Percentiles rank a stretch among this genome's conserved stretches.
Conservation (phyloP, 306 rosid species). For the Purshia tridentata region DNA sequence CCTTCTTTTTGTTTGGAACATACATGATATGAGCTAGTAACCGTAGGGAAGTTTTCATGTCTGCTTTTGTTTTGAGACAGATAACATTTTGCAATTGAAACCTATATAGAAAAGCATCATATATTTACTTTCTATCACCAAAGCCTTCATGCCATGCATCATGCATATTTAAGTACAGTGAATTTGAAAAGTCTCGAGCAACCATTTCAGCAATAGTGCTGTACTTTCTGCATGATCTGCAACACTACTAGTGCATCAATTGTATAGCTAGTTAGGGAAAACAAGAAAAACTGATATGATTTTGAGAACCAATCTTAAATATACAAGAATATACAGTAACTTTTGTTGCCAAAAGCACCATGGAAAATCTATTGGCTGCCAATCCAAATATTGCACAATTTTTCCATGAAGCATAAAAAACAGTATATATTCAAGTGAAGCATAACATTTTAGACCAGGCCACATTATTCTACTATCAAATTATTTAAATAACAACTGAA, state of each 20-base stretch:
- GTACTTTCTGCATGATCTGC: not conserved
- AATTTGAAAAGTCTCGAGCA: not conserved
- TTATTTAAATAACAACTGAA: not conserved
- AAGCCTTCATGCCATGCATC: not conserved
- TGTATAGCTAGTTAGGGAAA: not conserved
- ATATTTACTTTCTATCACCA: not conserved
- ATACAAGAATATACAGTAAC: too few species aligned
- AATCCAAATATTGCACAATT: too few species aligned
- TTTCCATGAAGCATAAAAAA: not conserved
- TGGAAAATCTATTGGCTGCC: too few species aligned
- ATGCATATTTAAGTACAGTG: not conserved
- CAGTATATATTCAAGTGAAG: too few species aligned
- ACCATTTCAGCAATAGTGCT: not conserved
- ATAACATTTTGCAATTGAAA: not conserved
- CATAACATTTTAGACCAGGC: not conserved
- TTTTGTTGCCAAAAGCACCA: too few species aligned
- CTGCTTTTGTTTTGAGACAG: not conserved
- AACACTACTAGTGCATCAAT: not conserved
- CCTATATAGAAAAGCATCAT: not conserved
- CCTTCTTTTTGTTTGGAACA: not conserved
- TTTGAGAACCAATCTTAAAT: not conserved
- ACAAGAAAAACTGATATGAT: not conserved
- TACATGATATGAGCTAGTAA: not conserved
- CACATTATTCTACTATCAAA: not conserved
- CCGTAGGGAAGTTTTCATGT: not conserved